Conservation (phyloP, 768 basidiomycete species). For the Boletus rubescentipes region DNA sequence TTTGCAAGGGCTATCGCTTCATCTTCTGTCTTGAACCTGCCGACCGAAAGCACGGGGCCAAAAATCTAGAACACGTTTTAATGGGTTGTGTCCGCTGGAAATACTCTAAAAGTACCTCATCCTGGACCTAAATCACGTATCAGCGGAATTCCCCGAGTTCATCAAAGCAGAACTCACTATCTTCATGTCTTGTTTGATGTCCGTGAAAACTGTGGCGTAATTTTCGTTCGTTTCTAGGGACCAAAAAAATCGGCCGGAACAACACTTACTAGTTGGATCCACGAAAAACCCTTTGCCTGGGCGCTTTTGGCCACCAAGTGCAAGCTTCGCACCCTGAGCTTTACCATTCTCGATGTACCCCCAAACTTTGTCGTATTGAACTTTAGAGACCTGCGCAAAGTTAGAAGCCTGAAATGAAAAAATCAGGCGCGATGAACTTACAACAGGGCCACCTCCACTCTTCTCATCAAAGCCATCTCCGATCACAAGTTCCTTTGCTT, state of each 20-base stretch:
- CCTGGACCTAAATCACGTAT: slow-evolving; percentile 27
- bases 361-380: slow-evolving; percentile 85
- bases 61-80: slow-evolving; percentile 63
- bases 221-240: slow-evolving; percentile 5
- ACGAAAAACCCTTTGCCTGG: slow-evolving; percentile 81
- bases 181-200: slow-evolving; percentile 79
- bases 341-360: slow-evolving; percentile 86
- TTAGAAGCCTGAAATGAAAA: slow-evolving; percentile 6
- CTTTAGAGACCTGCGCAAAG: slow-evolving; percentile 66
- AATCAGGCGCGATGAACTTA: slow-evolving; percentile 37
- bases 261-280: slow-evolving; percentile 77
- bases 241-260: slow-evolving; percentile 7
- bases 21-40: slow-evolving; percentile 81
- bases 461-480: slow-evolving; percentile 80
- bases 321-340: slow-evolving; percentile 73
- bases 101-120: slow-evolving; percentile 26
- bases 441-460: slow-evolving; percentile 81
- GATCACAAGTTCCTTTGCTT: slow-evolving; percentile 67
- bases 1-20: slow-evolving; percentile 86
- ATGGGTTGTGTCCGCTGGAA: slow-evolving; percentile 5
- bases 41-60: slow-evolving; percentile 87
- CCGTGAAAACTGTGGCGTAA: slow-evolving; percentile 65
- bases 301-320: slow-evolving; percentile 80
- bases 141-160: slow-evolving; percentile 19
- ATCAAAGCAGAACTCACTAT: slow-evolving; percentile 54